Conservation (phyloP, 2,329 filamentous ascomycete genomes). For the Chrysoporthe cubensis region DNA sequence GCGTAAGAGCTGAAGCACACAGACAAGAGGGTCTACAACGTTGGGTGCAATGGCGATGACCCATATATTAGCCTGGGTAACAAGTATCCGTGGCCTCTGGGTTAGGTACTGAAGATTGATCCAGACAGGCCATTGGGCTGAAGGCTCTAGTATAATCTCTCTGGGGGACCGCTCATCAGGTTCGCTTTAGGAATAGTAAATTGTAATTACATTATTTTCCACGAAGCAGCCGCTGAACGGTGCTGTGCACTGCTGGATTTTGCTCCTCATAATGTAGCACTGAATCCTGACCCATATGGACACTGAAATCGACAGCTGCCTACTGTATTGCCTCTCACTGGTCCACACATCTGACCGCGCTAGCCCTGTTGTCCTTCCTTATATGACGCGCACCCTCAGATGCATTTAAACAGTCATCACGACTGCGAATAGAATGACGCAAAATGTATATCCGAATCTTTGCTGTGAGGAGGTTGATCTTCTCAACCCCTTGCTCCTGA, state of each 20-base stretch:
- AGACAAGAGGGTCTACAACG: too few species aligned
- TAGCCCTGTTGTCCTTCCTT: neutral
- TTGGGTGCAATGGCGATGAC: too few species aligned
- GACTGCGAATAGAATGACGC: neutral
- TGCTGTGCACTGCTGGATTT: neutral
- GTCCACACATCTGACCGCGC: neutral
- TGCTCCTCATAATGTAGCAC: neutral
- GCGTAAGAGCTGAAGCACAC: too few species aligned
- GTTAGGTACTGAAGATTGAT: neutral
- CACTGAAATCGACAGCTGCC: neutral
- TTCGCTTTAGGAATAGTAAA: neutral
- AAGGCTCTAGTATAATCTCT: neutral
- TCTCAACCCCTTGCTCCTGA: neutral
- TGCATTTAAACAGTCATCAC: neutral
- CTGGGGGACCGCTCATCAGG: neutral
- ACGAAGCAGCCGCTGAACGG: neutral
- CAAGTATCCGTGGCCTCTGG: too few species aligned
- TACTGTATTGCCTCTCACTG: too few species aligned
- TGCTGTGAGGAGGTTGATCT: neutral
- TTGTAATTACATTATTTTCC: conserved; percentile 1
- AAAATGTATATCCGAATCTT: neutral
- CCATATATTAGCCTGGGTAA: too few species aligned
- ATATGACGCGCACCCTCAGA: neutral
- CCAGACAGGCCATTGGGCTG: neutral
- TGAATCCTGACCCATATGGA: neutral